Evolutionary conservation across 23 red algal genomes (phyloP), one percentile per base, ranked within the genome.

Genomic region (Gracilaria gracilis): DNA sequence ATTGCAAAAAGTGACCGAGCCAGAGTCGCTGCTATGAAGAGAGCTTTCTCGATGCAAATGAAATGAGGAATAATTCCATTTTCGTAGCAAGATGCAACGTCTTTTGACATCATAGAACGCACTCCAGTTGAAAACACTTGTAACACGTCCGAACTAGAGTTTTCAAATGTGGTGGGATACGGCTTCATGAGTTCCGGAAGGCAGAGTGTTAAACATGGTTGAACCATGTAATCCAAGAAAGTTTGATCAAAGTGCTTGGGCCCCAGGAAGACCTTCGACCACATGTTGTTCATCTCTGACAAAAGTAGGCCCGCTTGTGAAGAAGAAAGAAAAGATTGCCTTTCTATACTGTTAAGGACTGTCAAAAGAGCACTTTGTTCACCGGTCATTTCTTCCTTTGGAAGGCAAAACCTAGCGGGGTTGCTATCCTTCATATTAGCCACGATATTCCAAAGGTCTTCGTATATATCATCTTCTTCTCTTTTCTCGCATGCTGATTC

Each of bases 321-420:
- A 23, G 69, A 57, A 39, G 75, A 36, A 77, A 79, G 50, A 57
- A 80, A 80, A 16, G 31, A 40, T 15, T 89, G 53, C 32, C 50
- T 61, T 12, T 80, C 86, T 14, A 89, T 50, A 28, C 14, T 25
- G 36, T 80, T 70, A 20, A 89, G 55, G 20, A 79, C 50, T 64
- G 86, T 67, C 12, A 89, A 51, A 32, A 89, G 69, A 44, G 86
- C 86, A 28, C 23, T 71, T 66, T 89, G 71, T 34, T 89, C 86
- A 14, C 17, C 32, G 59, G 49, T 36, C 49, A 85, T 37, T 12
- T 67, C 23, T 33, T 75, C 35, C 35, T 23, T 19, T 23, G 34
- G 14, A 19, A 25, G 37, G 3, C 28, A 23, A 40, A 15, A n/a
- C 20, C 9, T 42, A 44, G 15, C 37, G 0, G 37, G 17, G 4